Evolutionary conservation across 2,329 filamentous ascomycete species (phyloP).

Genomic region (Phyllosticta citriasiana): DNA sequence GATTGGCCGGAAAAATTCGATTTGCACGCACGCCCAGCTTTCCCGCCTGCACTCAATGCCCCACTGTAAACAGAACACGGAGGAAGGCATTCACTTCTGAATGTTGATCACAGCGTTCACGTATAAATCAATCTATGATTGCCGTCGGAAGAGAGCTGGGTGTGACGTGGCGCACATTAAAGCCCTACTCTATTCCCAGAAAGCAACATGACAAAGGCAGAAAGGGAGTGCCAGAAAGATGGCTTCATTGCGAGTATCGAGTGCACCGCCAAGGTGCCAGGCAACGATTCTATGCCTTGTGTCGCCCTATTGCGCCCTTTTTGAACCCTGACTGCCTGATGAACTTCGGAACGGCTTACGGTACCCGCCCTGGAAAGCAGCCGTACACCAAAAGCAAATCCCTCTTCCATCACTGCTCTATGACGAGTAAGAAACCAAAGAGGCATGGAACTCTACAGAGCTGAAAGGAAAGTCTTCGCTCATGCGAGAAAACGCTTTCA

Average conservation of each 20-base stretch:
- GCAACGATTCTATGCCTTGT: not conserved
- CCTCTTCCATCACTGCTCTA: not conserved
- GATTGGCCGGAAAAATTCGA: not conserved
- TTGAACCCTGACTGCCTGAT: not conserved
- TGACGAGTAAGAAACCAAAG: not conserved
- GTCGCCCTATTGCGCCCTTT: not conserved
- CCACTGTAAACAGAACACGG: not conserved
- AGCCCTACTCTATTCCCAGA: too few relatives aligned
- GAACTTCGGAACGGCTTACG: not conserved
- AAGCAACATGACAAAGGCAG: too few relatives aligned
- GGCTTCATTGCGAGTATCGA: too few relatives aligned
- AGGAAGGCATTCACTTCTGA: not conserved
- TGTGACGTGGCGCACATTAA: too few relatives aligned
- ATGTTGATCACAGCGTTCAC: too few relatives aligned
- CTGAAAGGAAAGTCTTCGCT: not conserved
- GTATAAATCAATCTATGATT: too few relatives aligned
- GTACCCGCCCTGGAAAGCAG: not conserved
- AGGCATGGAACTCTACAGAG: not conserved
- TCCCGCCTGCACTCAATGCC: not conserved
- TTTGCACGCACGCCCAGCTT: not conserved
- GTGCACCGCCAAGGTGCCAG: not conserved
- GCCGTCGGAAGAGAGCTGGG: too few relatives aligned
- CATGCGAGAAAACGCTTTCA: not conserved
- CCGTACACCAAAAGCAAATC: not conserved
- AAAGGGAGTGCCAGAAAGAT: too few relatives aligned